Base-by-base conservation (phyloP, 1,284 basidiomycete genomes). In the Apiotrichum veenhuisii region DNA sequence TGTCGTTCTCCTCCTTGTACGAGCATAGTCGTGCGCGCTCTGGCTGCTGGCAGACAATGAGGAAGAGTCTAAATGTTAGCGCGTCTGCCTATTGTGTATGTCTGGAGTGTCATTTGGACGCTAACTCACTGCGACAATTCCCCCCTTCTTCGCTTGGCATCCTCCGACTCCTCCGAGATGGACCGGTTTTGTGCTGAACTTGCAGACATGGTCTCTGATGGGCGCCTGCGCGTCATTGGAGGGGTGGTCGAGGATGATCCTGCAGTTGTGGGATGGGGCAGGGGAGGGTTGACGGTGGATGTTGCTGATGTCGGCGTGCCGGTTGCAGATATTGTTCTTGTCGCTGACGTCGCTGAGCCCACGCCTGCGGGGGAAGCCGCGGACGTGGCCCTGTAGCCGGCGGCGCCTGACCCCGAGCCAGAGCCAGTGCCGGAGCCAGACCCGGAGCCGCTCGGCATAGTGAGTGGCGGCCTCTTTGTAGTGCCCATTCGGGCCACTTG, bases 1-100 rank as follows among this genome's bases (percentile, higher is more conserved):
- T 78, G 36, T 77, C 77, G 45, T 78, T 78, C 61, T 76, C 76
- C 63, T 78, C 77, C 57, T 78, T 78, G 70, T 73, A 78, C 7
- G 73, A 75, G 60, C 76, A 77, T 40, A 78, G 59, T 36, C 77
- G 64, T 0, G 77, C 77, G 11, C 74, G 61, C 42, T 73, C 73
- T 5, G 77, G 77, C 44, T 78, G 76, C 56, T 78, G 77, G 40
- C 66, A 63, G 27, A 78, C 68, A 33, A 58, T 18, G 15, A 70
- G 57, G 8, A 52, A 30, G 25, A 64, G 54, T 14, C 61, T 62
- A 20, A 15, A 11, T 14, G 41, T 44, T 14, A 36, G 40, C 40
- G 34, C 20, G 30, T 30, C 27, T 48, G 20, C 36, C 18, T 26
- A 46, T 30, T 15, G 33, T 33, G 30, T n/a, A 26, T 44, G 25